Base-by-base conservation (phyloP, 495 filamentous ascomycete genomes). In the Tetracladium setigerum region DNA sequence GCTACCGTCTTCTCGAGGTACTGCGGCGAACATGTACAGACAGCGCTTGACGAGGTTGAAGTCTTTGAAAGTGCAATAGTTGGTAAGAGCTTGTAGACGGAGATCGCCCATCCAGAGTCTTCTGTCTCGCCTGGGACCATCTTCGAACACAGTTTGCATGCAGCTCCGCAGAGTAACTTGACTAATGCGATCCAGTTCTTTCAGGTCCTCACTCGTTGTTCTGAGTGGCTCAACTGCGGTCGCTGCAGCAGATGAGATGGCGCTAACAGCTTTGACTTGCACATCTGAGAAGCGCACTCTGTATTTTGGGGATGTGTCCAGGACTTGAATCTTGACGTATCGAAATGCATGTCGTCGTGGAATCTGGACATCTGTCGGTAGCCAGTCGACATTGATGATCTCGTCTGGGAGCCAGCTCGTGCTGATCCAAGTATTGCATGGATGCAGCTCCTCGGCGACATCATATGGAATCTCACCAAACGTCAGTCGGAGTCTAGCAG, bases 111-210 rank as follows among this genome's bases (percentile, higher is more conserved):
- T 33, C 57, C 60, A 62, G 7, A 62, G 18, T 30, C 60, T 35
- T 18, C 60, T 34, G 34, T 62, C 60, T 34, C 60, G 49, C 17
- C 60, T 32, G 13, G 60, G 60, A 1, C 60, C 60, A 35, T 62
- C 57, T 40, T 62, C 60, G 32, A 60, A 62, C 1, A 62, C 58
- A 4, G 54, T 56, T 30, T 59, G 58, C 60, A 62, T 62, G 31
- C 60, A 62, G 30, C 58, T 44, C 18, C 57, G 38, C 1, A 60
- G 37, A 2, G 60, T 62, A 12, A 53, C 30, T 13, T 53, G 47
- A n/a, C 53, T 52, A 24, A 53, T 55, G 3, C 48, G 32, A 34
- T 59, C 57, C 9, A 59, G 44, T 10, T 17, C 37, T 12, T 41
- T 19, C 2, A 59, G 50, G 9, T 50, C 39, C 7, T 32, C 22